phyloP scores from a whole-genome alignment of 2,329 filamentous ascomycete genomes.

The Xylogone sp. region DNA sequence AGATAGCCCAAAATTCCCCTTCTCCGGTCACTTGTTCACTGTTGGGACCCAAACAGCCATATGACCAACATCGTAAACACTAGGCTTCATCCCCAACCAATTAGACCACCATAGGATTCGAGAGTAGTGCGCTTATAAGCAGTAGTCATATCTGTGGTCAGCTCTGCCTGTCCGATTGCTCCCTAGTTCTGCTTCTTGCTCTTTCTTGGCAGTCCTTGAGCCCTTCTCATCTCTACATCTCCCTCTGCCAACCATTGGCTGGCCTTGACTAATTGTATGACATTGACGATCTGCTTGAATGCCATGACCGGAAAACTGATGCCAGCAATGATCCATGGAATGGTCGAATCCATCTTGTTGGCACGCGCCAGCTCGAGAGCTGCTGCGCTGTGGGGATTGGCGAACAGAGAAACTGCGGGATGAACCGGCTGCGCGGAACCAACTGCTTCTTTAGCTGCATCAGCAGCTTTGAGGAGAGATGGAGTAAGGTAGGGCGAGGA shows the following conservation, averaged over 20 bases:
- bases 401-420: constrained; percentile 71
- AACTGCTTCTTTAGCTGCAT: constrained; percentile 51
- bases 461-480: constrained; percentile 56
- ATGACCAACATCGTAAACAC: too few relatives aligned
- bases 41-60: too few relatives aligned
- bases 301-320: constrained; percentile 84
- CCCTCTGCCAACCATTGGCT: constrained; percentile 90
- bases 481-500: constrained; percentile 86
- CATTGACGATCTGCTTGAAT: constrained; percentile 89
- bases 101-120: too few relatives aligned
- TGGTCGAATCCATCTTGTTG: constrained; percentile 81
- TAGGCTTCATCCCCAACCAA: too few relatives aligned
- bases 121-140: not conserved
- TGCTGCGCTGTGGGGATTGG: constrained; percentile 86
- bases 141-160: not conserved
- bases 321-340: constrained; percentile 76
- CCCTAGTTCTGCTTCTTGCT: constrained; percentile 22
- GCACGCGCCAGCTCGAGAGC: constrained; percentile 89
- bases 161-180: not conserved
- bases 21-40: too few relatives aligned
- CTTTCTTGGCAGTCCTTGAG: constrained; percentile 49
- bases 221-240: constrained; percentile 65
- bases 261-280: constrained; percentile 90
- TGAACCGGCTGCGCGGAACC: constrained; percentile 59
- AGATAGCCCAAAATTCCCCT: not conserved